Conservation (phyloP, 73 alveolate genomes). For the Stentor roeselii region DNA sequence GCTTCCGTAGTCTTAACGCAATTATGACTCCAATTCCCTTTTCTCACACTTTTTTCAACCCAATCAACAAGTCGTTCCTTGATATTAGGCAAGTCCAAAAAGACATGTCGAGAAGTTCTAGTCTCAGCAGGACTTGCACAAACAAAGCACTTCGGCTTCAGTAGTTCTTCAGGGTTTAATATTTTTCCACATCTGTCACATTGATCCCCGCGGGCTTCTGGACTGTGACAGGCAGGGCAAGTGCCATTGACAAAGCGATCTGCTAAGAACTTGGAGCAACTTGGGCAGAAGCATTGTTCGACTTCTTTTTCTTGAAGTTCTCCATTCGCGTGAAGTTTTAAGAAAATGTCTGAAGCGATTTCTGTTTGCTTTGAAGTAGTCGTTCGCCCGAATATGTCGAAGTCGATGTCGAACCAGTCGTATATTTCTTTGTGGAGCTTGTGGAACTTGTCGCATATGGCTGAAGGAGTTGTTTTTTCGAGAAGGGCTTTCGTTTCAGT, state of each 20-base stretch:
- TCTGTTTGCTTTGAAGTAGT: constrained; percentile 83
- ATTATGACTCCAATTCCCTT: constrained; percentile 92
- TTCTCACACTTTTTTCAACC: constrained; percentile 64
- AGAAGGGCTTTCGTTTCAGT: constrained; percentile 96
- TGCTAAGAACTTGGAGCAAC: constrained; percentile 86
- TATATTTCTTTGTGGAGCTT: constrained; percentile 83
- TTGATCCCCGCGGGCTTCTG: constrained; percentile 97
- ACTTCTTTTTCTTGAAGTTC: constrained; percentile 68
- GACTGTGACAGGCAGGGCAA: constrained; percentile 90
- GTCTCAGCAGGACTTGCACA: constrained; percentile 79
- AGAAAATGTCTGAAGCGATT: constrained; percentile 88
- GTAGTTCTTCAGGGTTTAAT: constrained; percentile 86
- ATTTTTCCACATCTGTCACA: constrained; percentile 96
- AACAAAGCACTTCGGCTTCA: constrained; percentile 87
- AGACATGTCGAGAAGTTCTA: constrained; percentile 74
- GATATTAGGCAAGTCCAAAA: constrained; percentile 80
- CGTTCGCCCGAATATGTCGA: constrained; percentile 96
- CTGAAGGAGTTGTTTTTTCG: constrained; percentile 84
- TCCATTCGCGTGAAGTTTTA: constrained; percentile 73
- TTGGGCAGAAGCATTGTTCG: constrained; percentile 79
- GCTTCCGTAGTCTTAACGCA: constrained; percentile 72
- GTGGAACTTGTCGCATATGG: constrained; percentile 86
- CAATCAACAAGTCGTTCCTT: constrained; percentile 71
- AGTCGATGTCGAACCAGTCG: constrained; percentile 98
- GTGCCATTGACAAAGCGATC: constrained; percentile 94